Conservation (phyloP, 306 rosid species). For the Vigna reflexopilosa region DNA sequence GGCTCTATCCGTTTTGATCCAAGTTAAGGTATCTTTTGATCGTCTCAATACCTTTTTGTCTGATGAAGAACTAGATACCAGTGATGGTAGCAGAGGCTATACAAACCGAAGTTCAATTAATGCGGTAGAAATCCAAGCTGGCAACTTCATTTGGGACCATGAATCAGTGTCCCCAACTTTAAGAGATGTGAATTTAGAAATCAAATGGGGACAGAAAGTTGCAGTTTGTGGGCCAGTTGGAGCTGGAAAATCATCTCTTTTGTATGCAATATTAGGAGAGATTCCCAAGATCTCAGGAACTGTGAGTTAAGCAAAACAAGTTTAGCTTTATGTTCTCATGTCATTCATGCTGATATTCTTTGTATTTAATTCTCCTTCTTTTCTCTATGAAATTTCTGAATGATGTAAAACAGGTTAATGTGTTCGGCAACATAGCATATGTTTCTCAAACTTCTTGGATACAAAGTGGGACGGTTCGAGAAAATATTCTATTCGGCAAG, state of each 20-base stretch:
- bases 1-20: constrained; percentile 72
- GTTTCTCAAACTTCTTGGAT: constrained; percentile 88
- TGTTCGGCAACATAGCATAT: constrained; percentile 68
- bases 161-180: constrained; percentile 60
- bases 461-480: constrained; percentile 82
- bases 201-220: constrained; percentile 62
- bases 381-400: not conserved
- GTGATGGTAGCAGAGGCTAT: constrained; percentile 37
- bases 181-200: constrained; percentile 54
- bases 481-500: constrained; percentile 77
- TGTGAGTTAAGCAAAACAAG: constrained; percentile 50
- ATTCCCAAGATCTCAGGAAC: constrained; percentile 72
- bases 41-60: constrained; percentile 66
- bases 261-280: constrained; percentile 76
- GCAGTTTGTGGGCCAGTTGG: constrained; percentile 89
- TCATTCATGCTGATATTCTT: constrained; percentile 20
- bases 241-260: constrained; percentile 83
- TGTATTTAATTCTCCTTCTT: not conserved
- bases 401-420: constrained; percentile 59
- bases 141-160: constrained; percentile 72
- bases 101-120: constrained; percentile 31
- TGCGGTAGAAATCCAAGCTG: constrained; percentile 56
- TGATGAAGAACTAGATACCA: constrained; percentile 61
- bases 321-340: too few species aligned
- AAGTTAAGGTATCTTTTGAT: constrained; percentile 78